Percentiles rank a stretch among this genome's conserved stretches.
phyloP scores from a whole-genome alignment of 2,329 filamentous ascomycete species.

The Aspergillus eucalypticola region DNA sequence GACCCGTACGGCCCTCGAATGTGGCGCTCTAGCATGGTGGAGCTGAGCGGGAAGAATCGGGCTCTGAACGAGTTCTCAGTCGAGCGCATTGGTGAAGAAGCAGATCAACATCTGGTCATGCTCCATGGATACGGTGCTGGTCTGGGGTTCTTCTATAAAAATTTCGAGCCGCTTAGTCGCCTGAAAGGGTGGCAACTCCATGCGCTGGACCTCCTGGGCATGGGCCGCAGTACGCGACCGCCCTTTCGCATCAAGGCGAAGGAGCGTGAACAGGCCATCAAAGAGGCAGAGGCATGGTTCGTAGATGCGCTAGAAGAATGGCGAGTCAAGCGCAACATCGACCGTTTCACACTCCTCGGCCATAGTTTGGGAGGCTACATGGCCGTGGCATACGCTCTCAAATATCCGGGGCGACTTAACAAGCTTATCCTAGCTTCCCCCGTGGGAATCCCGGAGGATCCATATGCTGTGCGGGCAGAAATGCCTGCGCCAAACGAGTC shows the following conservation, averaged over 20 bases:
- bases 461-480: conserved; percentile 77
- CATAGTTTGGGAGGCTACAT: conserved; percentile 95
- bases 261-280: conserved; percentile 74
- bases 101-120: conserved; percentile 88
- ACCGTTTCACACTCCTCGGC: conserved; percentile 88
- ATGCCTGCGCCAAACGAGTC: conserved; percentile 77
- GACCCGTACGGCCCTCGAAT: conserved; percentile 83
- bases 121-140: conserved; percentile 96
- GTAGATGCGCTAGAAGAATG: conserved; percentile 95
- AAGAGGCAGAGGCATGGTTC: conserved; percentile 93
- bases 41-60: conserved; percentile 80
- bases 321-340: conserved; percentile 83
- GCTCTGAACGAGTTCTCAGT: conserved; percentile 91
- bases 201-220: conserved; percentile 90
- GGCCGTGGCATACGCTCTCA: conserved; percentile 89
- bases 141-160: conserved; percentile 97
- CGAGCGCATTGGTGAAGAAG: conserved; percentile 74
- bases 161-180: conserved; percentile 85
- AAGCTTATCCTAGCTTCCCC: conserved; percentile 95
- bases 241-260: conserved; percentile 83
- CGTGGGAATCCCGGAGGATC: conserved; percentile 91
- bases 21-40: conserved; percentile 84
- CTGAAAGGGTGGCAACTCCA: conserved; percentile 83
- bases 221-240: conserved; percentile 85
- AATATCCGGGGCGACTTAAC: conserved; percentile 91